Evolutionary conservation across 257 asterid species (phyloP), one percentile per base, ranked within the genome.

Genomic region (Linaria vulgaris): DNA sequence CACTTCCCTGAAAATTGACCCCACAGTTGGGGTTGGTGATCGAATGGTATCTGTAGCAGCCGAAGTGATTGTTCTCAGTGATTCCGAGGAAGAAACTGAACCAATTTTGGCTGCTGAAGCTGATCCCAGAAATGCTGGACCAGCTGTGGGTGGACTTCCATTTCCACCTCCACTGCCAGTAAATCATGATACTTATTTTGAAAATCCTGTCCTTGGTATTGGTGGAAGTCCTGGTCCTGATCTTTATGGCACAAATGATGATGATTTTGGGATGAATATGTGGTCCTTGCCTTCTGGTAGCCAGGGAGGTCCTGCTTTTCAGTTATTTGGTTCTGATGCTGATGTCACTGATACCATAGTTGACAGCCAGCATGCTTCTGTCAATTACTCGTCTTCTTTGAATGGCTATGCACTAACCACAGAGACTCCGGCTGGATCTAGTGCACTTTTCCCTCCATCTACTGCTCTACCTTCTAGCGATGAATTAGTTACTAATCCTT

Each of bases 11-110:
- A 81, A 80, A 69, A 57, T 74, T 23, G 86, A 87, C 49, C 74
- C 79, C 51, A 54, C 83, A 21, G 74, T 51, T 60, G 86, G 75
- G 25, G 77, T 78, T 63, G 65, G 37, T 22, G 79, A 74, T 17
- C 79, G 63, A 54, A 78, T 66, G 57, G 69, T 77, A 3, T 56
- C 87, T 34, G 78, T 74, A 14, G 80, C 82, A 9, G 61, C 79
- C 61, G 94, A 84, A 59, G 80, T 94, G n/a, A 94, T 94, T 48
- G 82, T 88, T 57, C 86, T 94, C n/a, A 88, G 90, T 64, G 99
- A 94, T 78, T 88, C 97, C 5, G 99, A 94, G 8, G 96, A 90
- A 62, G 99, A 87, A 72, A 77, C 50, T 63, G 82, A 73, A 21
- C 85, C 81, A n/a, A 60, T 69, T 16, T 58, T 76, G 53, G 30